Base-by-base conservation (phyloP, 768 basidiomycete species). In the Sutorius australiensis region DNA sequence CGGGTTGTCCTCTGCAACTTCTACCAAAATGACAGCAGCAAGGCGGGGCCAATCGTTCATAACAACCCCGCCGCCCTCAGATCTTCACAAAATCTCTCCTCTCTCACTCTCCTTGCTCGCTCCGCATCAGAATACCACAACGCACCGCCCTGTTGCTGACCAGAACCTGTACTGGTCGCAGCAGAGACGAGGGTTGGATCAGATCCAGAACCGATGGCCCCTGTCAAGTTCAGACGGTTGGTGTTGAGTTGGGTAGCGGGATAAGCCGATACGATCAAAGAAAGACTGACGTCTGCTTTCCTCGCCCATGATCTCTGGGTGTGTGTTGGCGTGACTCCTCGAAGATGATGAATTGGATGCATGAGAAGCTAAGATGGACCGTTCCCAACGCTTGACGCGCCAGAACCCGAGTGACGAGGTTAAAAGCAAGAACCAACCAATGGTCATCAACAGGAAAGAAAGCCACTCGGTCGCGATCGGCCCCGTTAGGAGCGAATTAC, bases 391-490 rank as follows among this genome's bases (percentile, higher is more conserved):
- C 66, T 92, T 93, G 52, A 92, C 87, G 34, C 91, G 83, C 87
- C 87, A 92, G 72, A 84, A 97, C 24, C 89, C 85, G 38, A 95
- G 87, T 9, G 95, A 63, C n/a, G 90, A 91, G 2, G 92, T 97
- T 48, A 98, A 76, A 37, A 98, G 80, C 45, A 93, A 75, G 71
- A 91, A 92, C 89, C 89, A 92, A 2, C 87, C 91, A 44, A 92
- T 74, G 33, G 87, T 92, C 91, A 98, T 97, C 59, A 98, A 72
- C 73, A 95, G 82, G 75, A 98, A 98, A 14, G 92, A 91, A 46
- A 98, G 73, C 92, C 92, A 98, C 66, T 98, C 94, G 21, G 88
- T 87, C 0, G 93, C 90, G 21, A 84, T 79, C 68, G 87, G 81
- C n/a, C 76, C 74, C 5, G 82, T 69, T 17, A 79, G 47, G 19